Percentiles rank a stretch among this genome's conserved stretches.
These are phyloP conservation scores for Cercospora janseana DNA, from an alignment of 2,329 filamentous ascomycete species.

Conservation along the genomic window DNA sequence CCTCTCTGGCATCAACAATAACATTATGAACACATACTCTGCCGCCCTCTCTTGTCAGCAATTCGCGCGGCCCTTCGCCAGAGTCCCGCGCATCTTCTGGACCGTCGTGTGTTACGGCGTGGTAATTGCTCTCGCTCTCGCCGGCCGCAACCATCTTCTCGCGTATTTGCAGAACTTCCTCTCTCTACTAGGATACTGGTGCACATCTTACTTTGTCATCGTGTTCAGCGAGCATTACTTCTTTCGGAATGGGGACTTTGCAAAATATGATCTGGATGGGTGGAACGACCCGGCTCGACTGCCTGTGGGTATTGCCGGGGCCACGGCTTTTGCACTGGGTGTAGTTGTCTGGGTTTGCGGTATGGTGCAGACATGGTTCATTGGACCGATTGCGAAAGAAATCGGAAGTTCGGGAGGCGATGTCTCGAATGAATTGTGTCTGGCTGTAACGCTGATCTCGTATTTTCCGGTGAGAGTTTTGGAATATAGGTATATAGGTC, in stretches of 20 bases:
- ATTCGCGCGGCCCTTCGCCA: conserved; percentile 50
- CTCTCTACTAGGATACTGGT: conserved; percentile 49
- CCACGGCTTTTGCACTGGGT: conserved; percentile 41
- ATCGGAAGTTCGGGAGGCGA: conserved; percentile 59
- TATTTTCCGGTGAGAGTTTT: conserved; percentile 51
- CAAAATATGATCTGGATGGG: conserved; percentile 46
- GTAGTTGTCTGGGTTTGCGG: conserved; percentile 53
- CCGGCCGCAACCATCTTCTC: conserved; percentile 44
- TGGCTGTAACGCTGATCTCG: conserved; percentile 50
- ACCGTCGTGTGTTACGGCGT: conserved; percentile 46
- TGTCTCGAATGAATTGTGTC: conserved; percentile 55
- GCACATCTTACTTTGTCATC: conserved; percentile 48
- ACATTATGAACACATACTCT: conserved; percentile 45
- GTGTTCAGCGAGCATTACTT: conserved; percentile 47
- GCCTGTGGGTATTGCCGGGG: conserved; percentile 45
- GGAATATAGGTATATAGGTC: conserved; percentile 50
- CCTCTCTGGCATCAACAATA: conserved; percentile 41
- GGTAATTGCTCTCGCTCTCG: conserved; percentile 46
- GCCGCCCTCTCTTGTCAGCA: conserved; percentile 48
- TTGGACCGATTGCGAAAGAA: conserved; percentile 57
- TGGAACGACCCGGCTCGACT: conserved; percentile 48
- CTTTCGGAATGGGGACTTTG: conserved; percentile 43
- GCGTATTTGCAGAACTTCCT: conserved; percentile 49
- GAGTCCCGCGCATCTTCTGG: conserved; percentile 53
- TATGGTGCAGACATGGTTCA: conserved; percentile 45